A percentile compares a stretch with the other conserved stretches of the same genome.
Evolutionary conservation across 2,329 filamentous ascomycete genomes (phyloP).

Genomic region (Geosmithia putterillii): DNA sequence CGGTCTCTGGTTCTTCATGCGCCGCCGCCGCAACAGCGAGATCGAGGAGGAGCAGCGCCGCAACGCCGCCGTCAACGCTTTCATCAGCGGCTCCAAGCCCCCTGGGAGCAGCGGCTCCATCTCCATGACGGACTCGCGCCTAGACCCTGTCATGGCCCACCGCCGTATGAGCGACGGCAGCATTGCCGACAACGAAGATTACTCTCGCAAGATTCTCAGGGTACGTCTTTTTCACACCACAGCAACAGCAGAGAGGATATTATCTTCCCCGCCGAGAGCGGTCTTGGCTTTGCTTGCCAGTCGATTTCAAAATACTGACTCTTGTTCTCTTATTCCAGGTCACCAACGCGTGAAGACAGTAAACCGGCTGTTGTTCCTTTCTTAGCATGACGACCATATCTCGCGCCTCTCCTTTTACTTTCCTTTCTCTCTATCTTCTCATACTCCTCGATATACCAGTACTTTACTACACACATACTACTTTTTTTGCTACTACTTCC

Average conservation of each 20-base stretch:
- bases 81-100: conserved; percentile 53
- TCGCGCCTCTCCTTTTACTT: neutral
- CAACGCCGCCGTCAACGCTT: conserved; percentile 67
- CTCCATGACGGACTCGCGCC: conserved; percentile 69
- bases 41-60: conserved; percentile 77
- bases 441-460: conserved; percentile 6
- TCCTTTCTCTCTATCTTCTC: conserved; percentile 7
- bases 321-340: conserved; percentile 23
- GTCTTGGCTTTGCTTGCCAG: neutral
- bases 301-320: neutral
- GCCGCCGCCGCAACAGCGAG: conserved; percentile 61
- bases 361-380: conserved; percentile 8
- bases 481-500: no score
- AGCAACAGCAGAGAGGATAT: no score
- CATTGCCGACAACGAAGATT: conserved; percentile 95
- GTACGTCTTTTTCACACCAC: no score
- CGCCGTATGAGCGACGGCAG: conserved; percentile 85
- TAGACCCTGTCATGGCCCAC: conserved; percentile 77
- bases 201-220: conserved; percentile 90
- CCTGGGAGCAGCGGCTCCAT: conserved; percentile 49
- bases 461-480: conserved; percentile 5
- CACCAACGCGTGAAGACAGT: conserved; percentile 42
- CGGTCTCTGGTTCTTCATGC: conserved; percentile 61
- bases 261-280: neutral
- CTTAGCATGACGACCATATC: neutral